Evolutionary conservation across 2,329 filamentous ascomycete species (phyloP).

Genomic region (Neofusicoccum laricinum): DNA sequence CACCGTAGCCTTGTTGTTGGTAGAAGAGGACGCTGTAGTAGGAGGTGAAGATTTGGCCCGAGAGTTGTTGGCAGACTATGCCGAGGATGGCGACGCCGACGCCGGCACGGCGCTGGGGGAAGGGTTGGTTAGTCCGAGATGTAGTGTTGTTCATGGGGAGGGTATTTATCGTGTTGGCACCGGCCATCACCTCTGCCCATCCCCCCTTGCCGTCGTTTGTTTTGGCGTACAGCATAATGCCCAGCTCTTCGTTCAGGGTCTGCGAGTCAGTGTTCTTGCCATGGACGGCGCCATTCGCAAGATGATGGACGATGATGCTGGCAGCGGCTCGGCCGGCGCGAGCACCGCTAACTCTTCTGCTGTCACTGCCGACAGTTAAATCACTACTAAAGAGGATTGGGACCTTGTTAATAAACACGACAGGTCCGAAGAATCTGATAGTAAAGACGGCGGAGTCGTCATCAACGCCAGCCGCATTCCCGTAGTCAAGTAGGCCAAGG

Average conservation of each 20-base stretch:
- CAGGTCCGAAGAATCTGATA: too few relatives aligned
- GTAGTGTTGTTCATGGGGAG: background rate
- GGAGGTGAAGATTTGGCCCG: constrained; percentile 14
- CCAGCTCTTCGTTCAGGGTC: background rate
- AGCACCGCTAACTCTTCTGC: too few relatives aligned
- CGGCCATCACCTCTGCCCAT: constrained; percentile 1
- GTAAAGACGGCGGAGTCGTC: too few relatives aligned
- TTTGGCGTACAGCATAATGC: constrained; percentile 1
- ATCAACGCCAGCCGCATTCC: too few relatives aligned
- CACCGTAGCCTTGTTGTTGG: constrained; percentile 11
- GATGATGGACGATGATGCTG: too few relatives aligned
- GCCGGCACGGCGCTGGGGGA: background rate
- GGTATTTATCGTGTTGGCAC: background rate
- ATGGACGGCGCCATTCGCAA: too few relatives aligned
- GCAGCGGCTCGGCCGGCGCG: too few relatives aligned
- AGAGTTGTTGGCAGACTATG: constrained; percentile 7
- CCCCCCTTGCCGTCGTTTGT: constrained; percentile 9
- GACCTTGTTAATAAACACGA: too few relatives aligned
- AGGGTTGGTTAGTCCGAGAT: too few relatives aligned
- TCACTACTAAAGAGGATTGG: too few relatives aligned
- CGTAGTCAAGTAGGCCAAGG: too few relatives aligned
- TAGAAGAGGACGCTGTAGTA: constrained; percentile 14
- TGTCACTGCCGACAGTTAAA: too few relatives aligned
- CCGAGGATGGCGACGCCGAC: constrained; percentile 11
- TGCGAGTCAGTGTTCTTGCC: background rate